Evolutionary conservation across 805 yeast genomes (phyloP).

Genomic region (Zygosaccharomyces kombuchaensis): DNA sequence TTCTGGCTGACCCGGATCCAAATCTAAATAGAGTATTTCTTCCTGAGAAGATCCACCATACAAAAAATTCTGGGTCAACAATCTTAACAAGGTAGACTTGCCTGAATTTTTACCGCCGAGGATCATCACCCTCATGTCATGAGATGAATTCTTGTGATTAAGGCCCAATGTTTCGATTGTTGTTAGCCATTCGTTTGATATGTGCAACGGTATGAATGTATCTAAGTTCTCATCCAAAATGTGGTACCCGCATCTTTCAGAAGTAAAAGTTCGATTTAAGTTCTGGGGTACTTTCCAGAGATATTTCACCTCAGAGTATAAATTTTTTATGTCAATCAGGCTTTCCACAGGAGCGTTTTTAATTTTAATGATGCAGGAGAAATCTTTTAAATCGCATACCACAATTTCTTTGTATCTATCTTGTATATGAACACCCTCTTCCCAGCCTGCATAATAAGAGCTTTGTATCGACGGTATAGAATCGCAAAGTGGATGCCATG

Average conservation of each 20-base stretch:
- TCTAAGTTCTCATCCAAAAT: slow-evolving; percentile 13
- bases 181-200: slow-evolving; percentile 22
- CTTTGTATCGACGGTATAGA: slow-evolving; percentile 28
- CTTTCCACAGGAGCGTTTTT: slow-evolving; percentile 15
- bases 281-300: slow-evolving; percentile 23
- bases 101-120: slow-evolving; percentile 69
- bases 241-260: slow-evolving; percentile 13
- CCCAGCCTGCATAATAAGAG: slow-evolving; percentile 35
- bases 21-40: slow-evolving; percentile 53
- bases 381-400: slow-evolving; percentile 15
- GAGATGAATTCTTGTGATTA: slow-evolving; percentile 20
- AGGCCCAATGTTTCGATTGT: slow-evolving; percentile 22
- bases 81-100: slow-evolving; percentile 64
- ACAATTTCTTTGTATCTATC: slow-evolving; percentile 10
- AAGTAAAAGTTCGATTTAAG: not conserved
- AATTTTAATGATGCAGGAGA: slow-evolving; percentile 23
- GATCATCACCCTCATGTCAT: slow-evolving; percentile 33
- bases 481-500: slow-evolving; percentile 31
- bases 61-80: slow-evolving; percentile 48
- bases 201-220: slow-evolving; percentile 15
- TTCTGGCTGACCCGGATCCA: slow-evolving; percentile 90
- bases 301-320: slow-evolving; percentile 20
- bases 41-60: slow-evolving; percentile 11
- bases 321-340: slow-evolving; percentile 13
- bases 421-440: slow-evolving; percentile 18